A percentile compares a stretch with the other conserved stretches of the same genome.
Conservation (phyloP, 2,329 filamentous ascomycete genomes). For the Monilinia fructicola region DNA sequence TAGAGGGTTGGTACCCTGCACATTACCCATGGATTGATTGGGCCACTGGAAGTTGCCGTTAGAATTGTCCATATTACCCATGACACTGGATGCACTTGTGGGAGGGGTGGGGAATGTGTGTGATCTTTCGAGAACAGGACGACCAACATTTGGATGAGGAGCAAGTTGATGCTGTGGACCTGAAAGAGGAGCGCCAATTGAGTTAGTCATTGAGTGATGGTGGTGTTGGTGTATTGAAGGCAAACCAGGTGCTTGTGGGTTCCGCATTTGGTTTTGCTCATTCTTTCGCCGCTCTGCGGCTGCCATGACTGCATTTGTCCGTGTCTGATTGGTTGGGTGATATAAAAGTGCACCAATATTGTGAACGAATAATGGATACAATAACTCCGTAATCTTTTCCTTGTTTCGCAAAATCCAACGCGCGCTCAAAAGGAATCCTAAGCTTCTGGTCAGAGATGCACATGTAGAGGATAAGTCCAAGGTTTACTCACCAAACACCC, state of each 20-base stretch:
- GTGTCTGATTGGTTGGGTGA: conserved; percentile 83
- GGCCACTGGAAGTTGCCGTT: conserved; percentile 80
- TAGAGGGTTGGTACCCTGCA: conserved; percentile 67
- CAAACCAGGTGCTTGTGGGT: conserved; percentile 53
- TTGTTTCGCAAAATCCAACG: conserved; percentile 99
- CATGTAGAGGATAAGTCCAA: neutral
- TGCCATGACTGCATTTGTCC: conserved; percentile 83
- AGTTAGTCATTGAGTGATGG: conserved; percentile 61
- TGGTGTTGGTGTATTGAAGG: conserved; percentile 69
- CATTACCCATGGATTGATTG: conserved; percentile 58
- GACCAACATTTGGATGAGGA: conserved; percentile 69
- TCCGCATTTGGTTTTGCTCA: conserved; percentile 65
- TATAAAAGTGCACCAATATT: conserved; percentile 94
- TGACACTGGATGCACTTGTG: conserved; percentile 86
- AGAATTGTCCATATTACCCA: conserved; percentile 67
- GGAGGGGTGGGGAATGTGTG: conserved; percentile 94
- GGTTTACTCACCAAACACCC: conserved; percentile 79
- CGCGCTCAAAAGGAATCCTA: conserved; percentile 97
- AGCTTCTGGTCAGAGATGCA: conserved; percentile 27
- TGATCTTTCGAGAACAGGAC: conserved; percentile 77
- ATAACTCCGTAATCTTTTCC: conserved; percentile 94
- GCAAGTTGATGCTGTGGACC: conserved; percentile 52
- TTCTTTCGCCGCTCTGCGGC: conserved; percentile 76
- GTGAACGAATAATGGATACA: conserved; percentile 96
- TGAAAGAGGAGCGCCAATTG: conserved; percentile 53